Base-by-base conservation (phyloP, 192 early-diverging fungal species). In the Umbelopsis sp. region DNA sequence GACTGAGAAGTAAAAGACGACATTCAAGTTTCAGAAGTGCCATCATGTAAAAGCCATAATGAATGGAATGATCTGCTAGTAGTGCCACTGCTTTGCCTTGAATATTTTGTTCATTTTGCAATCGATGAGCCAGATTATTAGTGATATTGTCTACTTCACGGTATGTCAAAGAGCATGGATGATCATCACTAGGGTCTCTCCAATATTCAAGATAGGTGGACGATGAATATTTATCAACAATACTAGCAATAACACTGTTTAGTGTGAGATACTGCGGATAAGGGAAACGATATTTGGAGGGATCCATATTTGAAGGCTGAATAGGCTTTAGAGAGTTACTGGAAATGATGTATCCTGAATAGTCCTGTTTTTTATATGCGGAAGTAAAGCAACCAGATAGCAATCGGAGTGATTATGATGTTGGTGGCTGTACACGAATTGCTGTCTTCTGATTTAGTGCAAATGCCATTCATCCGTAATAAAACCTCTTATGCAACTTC, bases 1-100 rank as follows among this genome's bases (percentile, higher is more conserved):
- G 72, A 21, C 65, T 68, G 4, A 73, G 25, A 4, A 66, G 8
- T 17, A 73, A n/a, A 41, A 56, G 11, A 8, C 26, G 32, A n/a
- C 66, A 43, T 26, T 36, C 44, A 3, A 73, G 65, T 20, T 73
- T 73, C 5, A 73, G 20, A 25, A 73, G 21, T 0, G 72, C 66
- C 38, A 73, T 11, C 11, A 73, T 17, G 21, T 44, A 24, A 4
- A 73, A 24, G 5, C 50, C 45, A 9, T 54, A 73, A 11, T 52
- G 38, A 31, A 68, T 25, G 11, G 36, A 41, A 45, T 73, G 65
- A 12, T 73, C 66, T 2, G 45, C 50, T 11, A 73, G 32, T n/a
- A 56, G 45, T 14, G 65, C 65, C 3, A 68, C 26, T 1, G 41
- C 11, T 21, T 54, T 29, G 1, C 38, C 72, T 54, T 56, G 17